These are phyloP conservation scores for Begonia loranthoides DNA, from an alignment of 306 rosid genomes.

Conservation along the genomic window DNA sequence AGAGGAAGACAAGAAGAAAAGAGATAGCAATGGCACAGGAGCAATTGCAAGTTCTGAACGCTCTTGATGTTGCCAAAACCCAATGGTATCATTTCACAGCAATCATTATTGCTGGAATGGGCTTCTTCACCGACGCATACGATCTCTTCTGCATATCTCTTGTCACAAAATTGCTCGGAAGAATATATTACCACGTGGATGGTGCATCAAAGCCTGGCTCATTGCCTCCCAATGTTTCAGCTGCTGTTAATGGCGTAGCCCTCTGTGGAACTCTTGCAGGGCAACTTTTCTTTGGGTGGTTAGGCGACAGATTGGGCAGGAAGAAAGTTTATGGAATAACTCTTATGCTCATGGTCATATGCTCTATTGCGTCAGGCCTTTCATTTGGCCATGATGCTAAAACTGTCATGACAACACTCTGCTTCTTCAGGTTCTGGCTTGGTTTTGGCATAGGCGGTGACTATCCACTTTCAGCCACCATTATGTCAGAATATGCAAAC, in stretches of 20 bases:
- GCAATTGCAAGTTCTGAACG: conserved; percentile 39
- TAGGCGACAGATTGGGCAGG: conserved; percentile 64
- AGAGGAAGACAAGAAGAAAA: not conserved
- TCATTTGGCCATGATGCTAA: conserved; percentile 41
- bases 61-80: conserved; percentile 59
- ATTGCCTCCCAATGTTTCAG: conserved; percentile 56
- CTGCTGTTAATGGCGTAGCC: conserved; percentile 65
- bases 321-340: conserved; percentile 68
- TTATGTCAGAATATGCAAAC: conserved; percentile 67
- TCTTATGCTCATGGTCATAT: conserved; percentile 47
- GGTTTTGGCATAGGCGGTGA: conserved; percentile 80
- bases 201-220: conserved; percentile 41
- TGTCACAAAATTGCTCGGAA: conserved; percentile 65
- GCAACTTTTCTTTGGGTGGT: conserved; percentile 82
- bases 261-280: conserved; percentile 55
- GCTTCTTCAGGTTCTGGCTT: conserved; percentile 73
- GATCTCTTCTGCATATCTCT: conserved; percentile 62
- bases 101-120: conserved; percentile 65
- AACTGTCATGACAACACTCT: conserved; percentile 51
- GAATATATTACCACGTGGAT: conserved; percentile 57
- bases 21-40: conserved; percentile 29
- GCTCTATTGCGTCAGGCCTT: conserved; percentile 59
- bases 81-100: conserved; percentile 78
- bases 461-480: conserved; percentile 75
- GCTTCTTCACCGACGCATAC: conserved; percentile 78